These are phyloP conservation scores for Trichoderma aggressivum DNA, from an alignment of 2,329 filamentous ascomycete species.

Conservation along the genomic window DNA sequence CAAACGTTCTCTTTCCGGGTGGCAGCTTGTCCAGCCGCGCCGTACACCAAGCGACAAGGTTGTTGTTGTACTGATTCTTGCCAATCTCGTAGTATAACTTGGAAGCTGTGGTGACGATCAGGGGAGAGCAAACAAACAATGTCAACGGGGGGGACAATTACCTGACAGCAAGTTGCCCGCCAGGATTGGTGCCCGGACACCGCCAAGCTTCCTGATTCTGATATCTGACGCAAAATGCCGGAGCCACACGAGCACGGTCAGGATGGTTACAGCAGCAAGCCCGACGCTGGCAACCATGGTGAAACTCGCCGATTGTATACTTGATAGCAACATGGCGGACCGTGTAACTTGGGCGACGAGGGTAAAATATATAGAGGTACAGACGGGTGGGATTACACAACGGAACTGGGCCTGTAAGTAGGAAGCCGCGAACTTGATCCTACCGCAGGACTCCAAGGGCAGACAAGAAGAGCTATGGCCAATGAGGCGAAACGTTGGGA, in stretches of 20 bases:
- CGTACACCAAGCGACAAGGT: slow-evolving; percentile 21
- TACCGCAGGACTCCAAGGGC: neutral
- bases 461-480: neutral
- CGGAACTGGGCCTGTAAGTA: neutral
- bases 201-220: slow-evolving; percentile 32
- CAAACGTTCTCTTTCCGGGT: slow-evolving; percentile 16
- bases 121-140: neutral
- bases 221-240: slow-evolving; percentile 25
- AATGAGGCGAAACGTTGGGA: neutral
- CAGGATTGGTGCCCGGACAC: slow-evolving; percentile 32
- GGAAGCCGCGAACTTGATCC: neutral
- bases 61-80: slow-evolving; percentile 22
- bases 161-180: slow-evolving; percentile 35
- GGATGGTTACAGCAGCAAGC: neutral
- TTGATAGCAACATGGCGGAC: neutral
- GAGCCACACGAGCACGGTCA: slow-evolving; percentile 24
- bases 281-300: neutral
- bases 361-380: too few species aligned
- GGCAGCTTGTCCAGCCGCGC: slow-evolving; percentile 18
- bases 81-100: slow-evolving; percentile 22
- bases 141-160: slow-evolving; percentile 13
- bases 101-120: slow-evolving; percentile 17
- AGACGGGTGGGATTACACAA: neutral
- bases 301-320: neutral
- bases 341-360: neutral